phyloP scores from a whole-genome alignment of 352 stramenopile species.

The Globisporangium spiculum region DNA sequence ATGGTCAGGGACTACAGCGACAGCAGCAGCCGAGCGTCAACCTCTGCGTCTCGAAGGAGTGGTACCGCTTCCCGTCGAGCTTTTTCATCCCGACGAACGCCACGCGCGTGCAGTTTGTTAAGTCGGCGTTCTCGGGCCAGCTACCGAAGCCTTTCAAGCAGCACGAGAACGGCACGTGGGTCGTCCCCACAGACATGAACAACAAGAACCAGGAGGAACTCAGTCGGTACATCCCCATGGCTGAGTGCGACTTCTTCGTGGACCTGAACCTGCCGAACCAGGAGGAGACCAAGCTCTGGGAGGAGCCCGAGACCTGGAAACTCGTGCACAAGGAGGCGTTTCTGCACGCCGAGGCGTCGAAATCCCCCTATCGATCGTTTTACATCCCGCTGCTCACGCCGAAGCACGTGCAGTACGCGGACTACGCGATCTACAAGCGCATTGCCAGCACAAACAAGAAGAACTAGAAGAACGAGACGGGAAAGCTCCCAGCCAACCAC shows the following conservation, averaged over 20 bases:
- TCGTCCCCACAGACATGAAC: conserved; percentile 89
- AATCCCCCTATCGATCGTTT: conserved; percentile 67
- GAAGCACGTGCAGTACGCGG: conserved; percentile 44
- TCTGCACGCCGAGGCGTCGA: conserved; percentile 56
- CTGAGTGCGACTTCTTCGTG: conserved; percentile 88
- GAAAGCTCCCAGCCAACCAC: not conserved
- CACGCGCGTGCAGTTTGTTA: conserved; percentile 88
- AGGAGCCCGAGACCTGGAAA: conserved; percentile 47
- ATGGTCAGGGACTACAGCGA: not conserved
- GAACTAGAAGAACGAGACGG: not conserved
- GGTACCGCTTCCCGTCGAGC: conserved; percentile 95
- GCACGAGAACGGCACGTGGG: conserved; percentile 54
- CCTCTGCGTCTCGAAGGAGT: conserved; percentile 97
- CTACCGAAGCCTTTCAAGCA: conserved; percentile 92
- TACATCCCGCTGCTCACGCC: conserved; percentile 73
- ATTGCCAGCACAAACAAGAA: conserved; percentile 3
- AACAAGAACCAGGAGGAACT: conserved; percentile 91
- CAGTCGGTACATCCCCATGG: conserved; percentile 79
- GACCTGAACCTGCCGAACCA: conserved; percentile 74
- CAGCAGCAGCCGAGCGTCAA: conserved; percentile 23
- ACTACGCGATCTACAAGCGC: conserved; percentile 73
- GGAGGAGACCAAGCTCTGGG: conserved; percentile 67
- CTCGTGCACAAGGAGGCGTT: conserved; percentile 53
- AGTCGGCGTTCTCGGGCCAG: conserved; percentile 91
- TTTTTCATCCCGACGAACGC: conserved; percentile 93